Base-by-base conservation (phyloP, 352 stramenopile species). In the Phytopythium ostracodes region DNA sequence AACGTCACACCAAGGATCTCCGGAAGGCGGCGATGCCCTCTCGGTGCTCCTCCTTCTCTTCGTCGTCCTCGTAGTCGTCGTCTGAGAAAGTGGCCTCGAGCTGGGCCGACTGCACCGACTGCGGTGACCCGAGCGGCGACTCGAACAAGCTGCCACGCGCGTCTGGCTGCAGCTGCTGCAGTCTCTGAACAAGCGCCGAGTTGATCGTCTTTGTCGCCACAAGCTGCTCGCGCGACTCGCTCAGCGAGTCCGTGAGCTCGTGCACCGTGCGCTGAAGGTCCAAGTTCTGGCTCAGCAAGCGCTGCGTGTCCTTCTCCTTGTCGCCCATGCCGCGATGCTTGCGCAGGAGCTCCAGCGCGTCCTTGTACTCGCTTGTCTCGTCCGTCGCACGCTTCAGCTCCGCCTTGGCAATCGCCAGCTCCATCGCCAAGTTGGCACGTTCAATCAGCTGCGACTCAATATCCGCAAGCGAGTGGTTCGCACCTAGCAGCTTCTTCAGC, bases 201-300 rank as follows among this genome's bases (percentile, higher is more conserved):
- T 94, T 94, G 59, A 92, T 89, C 56, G 80, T 80, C 71, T 88
- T 89, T 27, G 87, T 76, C 4, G 81, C 80, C n/a, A 67, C 63
- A 44, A 91, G 64, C 64, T 94, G 85, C 59, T 91, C 81, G n/a
- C 73, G 76, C 0, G 76, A 74, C 40, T 91, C 84, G 46, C 79
- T 80, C 18, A 94, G 64, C 14, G 79, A 84, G 62, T 92, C 81
- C 4, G 81, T 88, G 14, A 92, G 66, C 62, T 92, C 75, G 33
- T 91, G 73, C n/a, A 94, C 72, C 20, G 84, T 77, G 6, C 80
- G 77, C 64, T 91, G 79, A 7, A 94, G 63, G 53, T 89, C 80
- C 2, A 79, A 27, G 40, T 92, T 91, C 51, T 92, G 81, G 52
- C 69, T 76, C 49, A 76, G 62, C 15, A 92, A 62, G 25, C 81